phyloP scores from a whole-genome alignment of 306 rosid genomes.

The Dalbergia cochinchinensis region DNA sequence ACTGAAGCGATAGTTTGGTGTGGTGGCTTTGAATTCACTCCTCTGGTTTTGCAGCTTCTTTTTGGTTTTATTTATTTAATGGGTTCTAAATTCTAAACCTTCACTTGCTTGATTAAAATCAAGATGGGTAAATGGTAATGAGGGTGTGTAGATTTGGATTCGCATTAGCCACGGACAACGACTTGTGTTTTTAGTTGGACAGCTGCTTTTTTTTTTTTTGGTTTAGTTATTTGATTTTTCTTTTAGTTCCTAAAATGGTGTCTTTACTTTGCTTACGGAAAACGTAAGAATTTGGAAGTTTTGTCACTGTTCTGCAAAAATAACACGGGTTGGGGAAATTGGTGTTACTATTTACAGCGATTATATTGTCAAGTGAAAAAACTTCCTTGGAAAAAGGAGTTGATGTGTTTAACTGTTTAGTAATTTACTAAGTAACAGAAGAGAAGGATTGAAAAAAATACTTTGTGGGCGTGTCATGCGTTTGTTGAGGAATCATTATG shows the following conservation, averaged over 20 bases:
- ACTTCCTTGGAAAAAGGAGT: neutral
- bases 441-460: neutral
- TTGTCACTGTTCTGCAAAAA: neutral
- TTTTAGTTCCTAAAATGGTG: neutral
- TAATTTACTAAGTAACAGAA: neutral
- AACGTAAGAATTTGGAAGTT: slow-evolving; percentile 1
- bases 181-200: neutral
- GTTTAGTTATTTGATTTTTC: neutral
- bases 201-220: neutral
- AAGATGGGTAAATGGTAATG: neutral
- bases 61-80: neutral
- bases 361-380: neutral
- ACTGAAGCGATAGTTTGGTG: slow-evolving; percentile 39
- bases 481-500: neutral
- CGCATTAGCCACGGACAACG: too few species aligned
- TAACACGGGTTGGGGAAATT: neutral
- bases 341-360: neutral
- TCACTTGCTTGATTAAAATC: neutral
- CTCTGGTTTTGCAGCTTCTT: neutral
- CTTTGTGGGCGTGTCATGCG: neutral
- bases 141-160: neutral
- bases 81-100: neutral
- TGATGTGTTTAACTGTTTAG: slow-evolving; percentile 1
- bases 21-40: slow-evolving; percentile 33
- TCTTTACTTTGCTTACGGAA: neutral